These are phyloP conservation scores for Lodderomyces beijingensis DNA, from an alignment of 1,139 yeast species.

Conservation along the genomic window DNA sequence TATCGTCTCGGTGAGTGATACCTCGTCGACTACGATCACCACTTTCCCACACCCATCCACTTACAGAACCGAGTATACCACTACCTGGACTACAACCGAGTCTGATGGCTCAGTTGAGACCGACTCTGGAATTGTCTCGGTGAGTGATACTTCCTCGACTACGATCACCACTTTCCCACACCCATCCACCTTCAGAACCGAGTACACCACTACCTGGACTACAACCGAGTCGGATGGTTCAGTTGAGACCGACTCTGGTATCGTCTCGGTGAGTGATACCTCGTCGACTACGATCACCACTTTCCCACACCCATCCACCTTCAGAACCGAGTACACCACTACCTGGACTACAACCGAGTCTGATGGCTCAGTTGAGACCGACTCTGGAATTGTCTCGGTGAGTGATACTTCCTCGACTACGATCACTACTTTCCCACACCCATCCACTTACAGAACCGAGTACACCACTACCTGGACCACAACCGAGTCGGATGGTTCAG, in stretches of 20 bases:
- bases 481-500: conserved; percentile 8
- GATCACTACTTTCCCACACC: conserved; percentile 4
- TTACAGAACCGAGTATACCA: conserved; percentile 12
- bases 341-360: conserved; percentile 16
- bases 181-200: conserved; percentile 9
- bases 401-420: conserved; percentile 7
- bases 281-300: conserved; percentile 5
- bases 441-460: conserved; percentile 6
- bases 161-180: conserved; percentile 7
- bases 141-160: conserved; percentile 5
- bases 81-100: conserved; percentile 14
- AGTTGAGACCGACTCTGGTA: conserved; percentile 7
- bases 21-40: conserved; percentile 4
- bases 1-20: conserved; percentile 5
- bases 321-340: conserved; percentile 13
- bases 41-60: conserved; percentile 6
- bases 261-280: conserved; percentile 4
- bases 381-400: conserved; percentile 6
- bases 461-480: conserved; percentile 17
- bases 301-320: conserved; percentile 9
- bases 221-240: conserved; percentile 4
- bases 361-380: conserved; percentile 14
- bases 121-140: conserved; percentile 14
- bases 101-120: conserved; percentile 11
- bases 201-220: conserved; percentile 15